Conservation (phyloP, 345 rosid species). For the Brassica cretica region DNA sequence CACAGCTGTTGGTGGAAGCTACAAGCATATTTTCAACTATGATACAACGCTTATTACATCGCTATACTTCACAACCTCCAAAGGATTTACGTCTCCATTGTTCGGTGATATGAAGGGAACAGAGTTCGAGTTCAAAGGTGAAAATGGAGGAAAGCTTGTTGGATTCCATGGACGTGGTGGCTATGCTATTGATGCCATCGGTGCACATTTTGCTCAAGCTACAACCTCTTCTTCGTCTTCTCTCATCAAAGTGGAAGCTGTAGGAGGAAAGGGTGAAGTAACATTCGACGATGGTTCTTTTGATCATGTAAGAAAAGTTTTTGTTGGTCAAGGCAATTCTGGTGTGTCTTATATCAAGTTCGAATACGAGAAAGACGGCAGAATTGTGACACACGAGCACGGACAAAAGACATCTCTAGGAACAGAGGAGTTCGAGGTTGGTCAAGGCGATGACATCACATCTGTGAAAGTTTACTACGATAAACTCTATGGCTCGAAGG, state of each 20-base stretch:
- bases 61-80: background rate
- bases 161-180: constrained; percentile 36
- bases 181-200: constrained; percentile 19
- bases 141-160: constrained; percentile 35
- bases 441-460: background rate
- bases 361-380: background rate
- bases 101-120: background rate
- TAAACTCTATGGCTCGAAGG: background rate
- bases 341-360: background rate
- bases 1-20: background rate
- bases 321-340: constrained; percentile 23
- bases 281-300: constrained; percentile 23
- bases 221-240: background rate
- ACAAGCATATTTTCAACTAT: background rate
- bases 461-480: background rate
- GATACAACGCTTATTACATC: background rate
- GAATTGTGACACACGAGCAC: background rate
- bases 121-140: background rate
- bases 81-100: background rate
- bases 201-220: background rate
- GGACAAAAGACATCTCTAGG: background rate
- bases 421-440: background rate
- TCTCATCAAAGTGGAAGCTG: background rate
- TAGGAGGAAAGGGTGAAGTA: constrained; percentile 27
- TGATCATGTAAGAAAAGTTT: constrained; percentile 27